Conservation (phyloP, 495 filamentous ascomycete genomes). For the Trichocladium uniseriatum region DNA sequence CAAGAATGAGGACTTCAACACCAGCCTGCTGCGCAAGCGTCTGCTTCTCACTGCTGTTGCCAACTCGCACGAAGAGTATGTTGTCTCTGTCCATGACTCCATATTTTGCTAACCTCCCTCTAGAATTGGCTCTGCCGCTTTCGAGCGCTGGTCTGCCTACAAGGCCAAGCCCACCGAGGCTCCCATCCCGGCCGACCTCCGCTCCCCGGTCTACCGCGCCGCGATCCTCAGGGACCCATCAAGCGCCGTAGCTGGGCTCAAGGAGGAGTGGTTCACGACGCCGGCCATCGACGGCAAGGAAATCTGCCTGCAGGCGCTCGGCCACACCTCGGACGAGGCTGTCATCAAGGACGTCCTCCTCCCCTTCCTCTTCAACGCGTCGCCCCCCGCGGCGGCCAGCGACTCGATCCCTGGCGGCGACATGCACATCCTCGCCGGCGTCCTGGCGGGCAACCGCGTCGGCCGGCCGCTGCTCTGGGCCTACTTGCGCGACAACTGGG, state of each 20-base stretch:
- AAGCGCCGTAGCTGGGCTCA: constrained; percentile 59
- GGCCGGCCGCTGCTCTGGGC: constrained; percentile 68
- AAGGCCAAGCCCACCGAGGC: constrained; percentile 51
- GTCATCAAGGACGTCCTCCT: constrained; percentile 63
- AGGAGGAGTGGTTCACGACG: constrained; percentile 71
- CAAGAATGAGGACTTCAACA: constrained; percentile 69
- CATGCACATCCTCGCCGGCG: constrained; percentile 66
- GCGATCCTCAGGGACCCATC: constrained; percentile 59
- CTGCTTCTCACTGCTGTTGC: constrained; percentile 65
- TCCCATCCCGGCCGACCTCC: constrained; percentile 72
- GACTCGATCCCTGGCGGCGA: constrained; percentile 54
- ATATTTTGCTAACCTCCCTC: background rate
- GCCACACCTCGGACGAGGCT: constrained; percentile 57
- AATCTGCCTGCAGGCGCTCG: constrained; percentile 66
- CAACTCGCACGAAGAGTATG: constrained; percentile 62
- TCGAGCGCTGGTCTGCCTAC: constrained; percentile 67
- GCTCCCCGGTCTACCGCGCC: constrained; percentile 68
- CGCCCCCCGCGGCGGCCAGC: constrained; percentile 39
- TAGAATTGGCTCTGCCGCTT: constrained; percentile 60
- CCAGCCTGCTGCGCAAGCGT: constrained; percentile 66
- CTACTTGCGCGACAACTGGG: constrained; percentile 75
- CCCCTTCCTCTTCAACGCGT: constrained; percentile 73
- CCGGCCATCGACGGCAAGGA: constrained; percentile 85
- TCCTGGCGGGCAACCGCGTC: constrained; percentile 60
- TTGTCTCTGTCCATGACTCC: constrained; percentile 4